Evolutionary conservation across 2,329 filamentous ascomycete genomes (phyloP), one percentile per base, ranked within the genome.

Genomic region (Aspergillus texensis): DNA sequence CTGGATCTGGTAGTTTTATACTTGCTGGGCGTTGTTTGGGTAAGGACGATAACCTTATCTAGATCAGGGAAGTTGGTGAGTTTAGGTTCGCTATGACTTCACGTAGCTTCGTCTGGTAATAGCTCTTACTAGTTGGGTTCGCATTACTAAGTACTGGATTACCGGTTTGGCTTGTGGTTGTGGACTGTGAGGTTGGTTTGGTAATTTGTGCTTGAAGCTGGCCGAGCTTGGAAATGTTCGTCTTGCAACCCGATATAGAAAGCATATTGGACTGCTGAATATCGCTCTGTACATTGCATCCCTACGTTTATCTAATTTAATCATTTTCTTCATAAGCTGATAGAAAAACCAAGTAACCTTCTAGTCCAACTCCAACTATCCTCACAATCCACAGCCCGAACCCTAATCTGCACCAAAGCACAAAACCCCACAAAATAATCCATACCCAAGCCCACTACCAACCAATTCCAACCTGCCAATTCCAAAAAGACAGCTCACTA

Each of bases 141-240:
- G 16, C 6, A 39, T 39, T 0, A 39, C 6, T 3, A 1, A 19
- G 6, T 1, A 41, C 4, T 41, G 2, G 6, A 4, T 41, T 19
- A 9, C 39, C 16, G 19, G 8, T n/a, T 19, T 41, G 19, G 39
- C 6, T 19, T 19, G 1, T 39, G 16, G 36, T 3, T 9, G 6
- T 41, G 2, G 6, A 1, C 39, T 9, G 6, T 41, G 1, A 4
- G 2, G 16, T 10, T 41, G 2, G 39, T 41, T 41, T 41, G 39
- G 16, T 41, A 3, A 19, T 19, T 19, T 9, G 8, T 9, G 8
- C 16, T 19, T 19, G 32, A 5, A 34, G 3, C 32, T 10, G 10
- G 0, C 30, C 3, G 10, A 32, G 3, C 10, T 11, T 32, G 6
- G 16, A 19, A 16, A 3, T 3, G 6, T 19, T 6, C 0, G 16